Percentiles rank a stretch among this genome's conserved stretches.
Conservation (phyloP, 805 yeast genomes). For the Ogataea paradorogensis region DNA sequence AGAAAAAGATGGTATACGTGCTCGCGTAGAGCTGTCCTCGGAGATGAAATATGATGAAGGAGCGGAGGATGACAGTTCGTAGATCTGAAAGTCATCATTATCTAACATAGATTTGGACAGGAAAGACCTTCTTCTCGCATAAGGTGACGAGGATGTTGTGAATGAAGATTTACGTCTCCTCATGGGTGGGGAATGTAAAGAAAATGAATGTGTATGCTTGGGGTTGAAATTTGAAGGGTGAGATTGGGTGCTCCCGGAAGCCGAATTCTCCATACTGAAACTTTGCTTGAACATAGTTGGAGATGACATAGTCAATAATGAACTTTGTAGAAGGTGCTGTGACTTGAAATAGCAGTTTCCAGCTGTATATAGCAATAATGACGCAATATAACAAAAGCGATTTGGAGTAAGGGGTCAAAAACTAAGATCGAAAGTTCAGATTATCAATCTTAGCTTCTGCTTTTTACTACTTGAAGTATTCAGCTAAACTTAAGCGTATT, state of each 20-base stretch:
- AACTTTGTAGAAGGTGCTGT: not conserved
- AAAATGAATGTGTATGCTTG: constrained; percentile 1
- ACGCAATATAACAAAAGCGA: not conserved
- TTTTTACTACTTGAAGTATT: not conserved
- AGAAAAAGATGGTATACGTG: constrained; percentile 35
- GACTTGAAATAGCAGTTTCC: not conserved
- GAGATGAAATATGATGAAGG: constrained; percentile 12
- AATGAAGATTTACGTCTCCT: constrained; percentile 31
- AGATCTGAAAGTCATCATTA: constrained; percentile 52
- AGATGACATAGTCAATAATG: constrained; percentile 11
- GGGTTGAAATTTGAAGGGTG: not conserved
- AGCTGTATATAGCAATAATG: not conserved
- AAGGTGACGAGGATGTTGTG: constrained; percentile 44
- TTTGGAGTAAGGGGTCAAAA: not conserved
- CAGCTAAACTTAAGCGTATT: not conserved
- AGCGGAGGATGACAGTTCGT: constrained; percentile 39
- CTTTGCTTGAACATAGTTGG: constrained; percentile 15
- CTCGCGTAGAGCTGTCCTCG: constrained; percentile 9
- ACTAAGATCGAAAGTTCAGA: not conserved
- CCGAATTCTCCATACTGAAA: constrained; percentile 6
- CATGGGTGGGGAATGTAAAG: constrained; percentile 5
- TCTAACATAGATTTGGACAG: constrained; percentile 56
- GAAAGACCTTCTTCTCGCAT: constrained; percentile 55
- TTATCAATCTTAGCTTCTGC: not conserved
- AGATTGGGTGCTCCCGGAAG: not conserved